Evolutionary conservation across 805 yeast genomes (phyloP).

Genomic region (Metschnikowia gruessii): DNA sequence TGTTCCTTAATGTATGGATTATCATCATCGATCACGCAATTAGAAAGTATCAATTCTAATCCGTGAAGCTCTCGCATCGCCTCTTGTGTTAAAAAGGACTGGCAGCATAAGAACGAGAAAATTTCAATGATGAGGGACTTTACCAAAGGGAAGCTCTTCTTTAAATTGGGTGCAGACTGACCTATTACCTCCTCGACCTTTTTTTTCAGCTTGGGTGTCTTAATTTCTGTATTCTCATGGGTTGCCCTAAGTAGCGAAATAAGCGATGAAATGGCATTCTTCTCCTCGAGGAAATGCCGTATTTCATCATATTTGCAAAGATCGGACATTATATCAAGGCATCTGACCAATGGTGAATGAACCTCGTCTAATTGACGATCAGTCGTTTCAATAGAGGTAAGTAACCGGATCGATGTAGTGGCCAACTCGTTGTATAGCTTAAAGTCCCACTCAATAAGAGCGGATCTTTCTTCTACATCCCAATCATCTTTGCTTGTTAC

Average conservation of each 20-base stretch:
- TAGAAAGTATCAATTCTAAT: slow-evolving; percentile 66
- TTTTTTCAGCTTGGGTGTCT: slow-evolving; percentile 3
- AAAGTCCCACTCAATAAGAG: slow-evolving; percentile 42
- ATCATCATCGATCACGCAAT: slow-evolving; percentile 80
- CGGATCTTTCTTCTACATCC: slow-evolving; percentile 36
- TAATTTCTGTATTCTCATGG: slow-evolving; percentile 36
- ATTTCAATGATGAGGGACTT: slow-evolving; percentile 68
- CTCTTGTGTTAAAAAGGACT: slow-evolving; percentile 61
- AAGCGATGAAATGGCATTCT: slow-evolving; percentile 34
- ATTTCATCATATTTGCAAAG: slow-evolving; percentile 40
- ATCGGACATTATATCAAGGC: slow-evolving; percentile 43
- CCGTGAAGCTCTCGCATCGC: slow-evolving; percentile 62
- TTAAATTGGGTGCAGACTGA: not conserved
- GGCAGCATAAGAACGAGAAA: slow-evolving; percentile 54
- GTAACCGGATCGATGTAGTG: slow-evolving; percentile 13
- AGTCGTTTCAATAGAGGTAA: slow-evolving; percentile 8
- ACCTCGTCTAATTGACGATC: slow-evolving; percentile 8
- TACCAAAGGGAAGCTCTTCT: slow-evolving; percentile 52
- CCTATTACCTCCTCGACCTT: slow-evolving; percentile 3
- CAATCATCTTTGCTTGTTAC: slow-evolving; percentile 40
- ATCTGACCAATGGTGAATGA: slow-evolving; percentile 22
- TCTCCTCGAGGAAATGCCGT: slow-evolving; percentile 37
- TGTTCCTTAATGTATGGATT: slow-evolving; percentile 89
- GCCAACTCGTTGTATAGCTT: slow-evolving; percentile 27
- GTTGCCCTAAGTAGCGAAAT: slow-evolving; percentile 37